Evolutionary conservation across 345 rosid genomes (phyloP).

Genomic region (Firmiana major): DNA sequence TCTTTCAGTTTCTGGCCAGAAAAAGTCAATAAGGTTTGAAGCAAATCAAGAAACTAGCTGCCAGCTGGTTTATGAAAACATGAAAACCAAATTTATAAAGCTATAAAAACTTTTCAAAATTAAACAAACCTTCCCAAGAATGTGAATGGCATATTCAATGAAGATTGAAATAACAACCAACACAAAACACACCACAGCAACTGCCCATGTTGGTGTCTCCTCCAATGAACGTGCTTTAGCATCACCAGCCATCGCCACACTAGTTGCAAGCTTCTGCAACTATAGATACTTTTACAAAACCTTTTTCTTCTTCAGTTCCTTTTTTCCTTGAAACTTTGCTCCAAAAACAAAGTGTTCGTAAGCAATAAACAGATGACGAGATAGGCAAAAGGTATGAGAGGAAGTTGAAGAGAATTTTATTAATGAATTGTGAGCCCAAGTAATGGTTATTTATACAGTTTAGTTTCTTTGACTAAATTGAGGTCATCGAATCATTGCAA

Average conservation of each 20-base stretch:
- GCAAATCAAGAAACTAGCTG: not conserved
- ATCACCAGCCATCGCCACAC: constrained; percentile 7
- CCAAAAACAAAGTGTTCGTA: not conserved
- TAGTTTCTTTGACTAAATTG: not conserved
- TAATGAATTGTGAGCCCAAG: not conserved
- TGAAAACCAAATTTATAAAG: not conserved
- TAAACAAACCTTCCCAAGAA: constrained; percentile 46
- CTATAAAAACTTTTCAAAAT: not conserved
- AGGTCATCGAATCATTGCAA: not conserved
- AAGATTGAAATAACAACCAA: constrained; percentile 63
- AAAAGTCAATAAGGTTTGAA: not conserved
- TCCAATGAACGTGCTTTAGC: constrained; percentile 44
- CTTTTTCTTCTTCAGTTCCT: not conserved
- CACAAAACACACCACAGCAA: constrained; percentile 75
- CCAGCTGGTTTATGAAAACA: not conserved
- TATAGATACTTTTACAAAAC: not conserved
- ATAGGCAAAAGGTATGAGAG: not conserved
- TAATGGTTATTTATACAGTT: not conserved
- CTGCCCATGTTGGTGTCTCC: constrained; percentile 89
- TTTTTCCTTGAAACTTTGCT: too few species aligned
- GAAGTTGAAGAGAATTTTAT: not conserved
- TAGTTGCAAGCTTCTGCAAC: not conserved
- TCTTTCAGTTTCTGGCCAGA: not conserved
- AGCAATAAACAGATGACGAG: not conserved
- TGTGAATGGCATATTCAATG: constrained; percentile 65